Evolutionary conservation across 306 rosid genomes (phyloP).

Genomic region (Leucaena leucocephala): DNA sequence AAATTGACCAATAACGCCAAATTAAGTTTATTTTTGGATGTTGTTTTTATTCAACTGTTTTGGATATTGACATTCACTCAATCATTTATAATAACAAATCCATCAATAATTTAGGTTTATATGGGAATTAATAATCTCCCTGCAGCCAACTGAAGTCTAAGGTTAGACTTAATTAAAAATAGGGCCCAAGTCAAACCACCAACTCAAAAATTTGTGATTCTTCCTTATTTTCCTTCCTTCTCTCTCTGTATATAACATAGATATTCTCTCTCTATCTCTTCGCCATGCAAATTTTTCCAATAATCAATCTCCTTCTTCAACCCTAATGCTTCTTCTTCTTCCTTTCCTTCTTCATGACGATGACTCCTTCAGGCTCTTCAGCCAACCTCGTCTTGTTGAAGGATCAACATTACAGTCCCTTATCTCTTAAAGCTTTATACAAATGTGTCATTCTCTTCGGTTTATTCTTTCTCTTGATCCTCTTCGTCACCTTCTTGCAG

Average conservation of each 20-base stretch:
- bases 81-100: not conserved
- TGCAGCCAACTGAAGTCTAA: not conserved
- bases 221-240: constrained; percentile 1
- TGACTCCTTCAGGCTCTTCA: constrained; percentile 33
- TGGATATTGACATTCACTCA: not conserved
- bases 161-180: not conserved
- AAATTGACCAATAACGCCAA: too few relatives aligned
- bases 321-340: not conserved
- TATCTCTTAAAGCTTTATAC: constrained; percentile 26
- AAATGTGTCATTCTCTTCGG: constrained; percentile 40
- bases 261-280: not conserved
- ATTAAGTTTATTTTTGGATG: too few relatives aligned
- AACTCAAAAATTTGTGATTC: constrained; percentile 7
- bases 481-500: constrained; percentile 37
- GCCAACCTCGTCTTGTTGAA: not conserved
- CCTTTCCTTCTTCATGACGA: not conserved
- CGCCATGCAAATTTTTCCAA: not conserved
- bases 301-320: not conserved
- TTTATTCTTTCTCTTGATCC: constrained; percentile 27
- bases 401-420: not conserved
- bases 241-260: not conserved
- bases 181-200: not conserved
- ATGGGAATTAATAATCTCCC: not conserved
- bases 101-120: not conserved
- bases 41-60: too few relatives aligned